Conservation (phyloP, 192 early-diverging fungal species). For the Thamnidium elegans region DNA sequence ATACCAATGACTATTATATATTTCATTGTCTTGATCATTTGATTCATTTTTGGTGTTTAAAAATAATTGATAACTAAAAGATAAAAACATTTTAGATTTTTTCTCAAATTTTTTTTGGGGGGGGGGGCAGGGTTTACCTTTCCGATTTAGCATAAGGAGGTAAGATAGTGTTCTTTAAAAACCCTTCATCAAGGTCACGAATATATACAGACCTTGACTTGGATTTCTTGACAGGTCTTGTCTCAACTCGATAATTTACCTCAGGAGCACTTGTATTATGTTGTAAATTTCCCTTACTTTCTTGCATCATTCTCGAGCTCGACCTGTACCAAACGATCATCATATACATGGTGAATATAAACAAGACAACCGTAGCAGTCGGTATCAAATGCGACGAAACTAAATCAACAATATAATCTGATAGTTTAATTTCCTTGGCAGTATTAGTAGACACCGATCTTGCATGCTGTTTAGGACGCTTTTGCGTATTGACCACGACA, state of each 20-base stretch:
- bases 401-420: too few species aligned
- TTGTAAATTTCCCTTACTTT: too few species aligned
- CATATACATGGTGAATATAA: conserved; percentile 2
- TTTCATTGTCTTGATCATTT: conserved; percentile 4
- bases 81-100: background rate
- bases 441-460: too few species aligned
- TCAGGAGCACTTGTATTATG: too few species aligned
- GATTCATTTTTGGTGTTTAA: conserved; percentile 5
- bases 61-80: conserved; percentile 24
- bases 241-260: too few species aligned
- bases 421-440: too few species aligned
- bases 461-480: too few species aligned
- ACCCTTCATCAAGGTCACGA: conserved; percentile 45
- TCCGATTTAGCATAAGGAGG: conserved; percentile 20
- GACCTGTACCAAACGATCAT: background rate
- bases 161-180: conserved; percentile 23
- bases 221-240: too few species aligned
- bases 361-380: background rate
- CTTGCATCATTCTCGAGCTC: background rate
- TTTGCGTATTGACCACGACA: too few species aligned
- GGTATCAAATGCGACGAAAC: conserved; percentile 1
- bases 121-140: conserved; percentile 1
- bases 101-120: background rate
- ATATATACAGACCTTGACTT: conserved; percentile 41
- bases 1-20: conserved; percentile 22